Percentiles rank a stretch among this genome's conserved stretches.
Conservation (phyloP, 352 stramenopile species). For the Pythium rishiriense region DNA sequence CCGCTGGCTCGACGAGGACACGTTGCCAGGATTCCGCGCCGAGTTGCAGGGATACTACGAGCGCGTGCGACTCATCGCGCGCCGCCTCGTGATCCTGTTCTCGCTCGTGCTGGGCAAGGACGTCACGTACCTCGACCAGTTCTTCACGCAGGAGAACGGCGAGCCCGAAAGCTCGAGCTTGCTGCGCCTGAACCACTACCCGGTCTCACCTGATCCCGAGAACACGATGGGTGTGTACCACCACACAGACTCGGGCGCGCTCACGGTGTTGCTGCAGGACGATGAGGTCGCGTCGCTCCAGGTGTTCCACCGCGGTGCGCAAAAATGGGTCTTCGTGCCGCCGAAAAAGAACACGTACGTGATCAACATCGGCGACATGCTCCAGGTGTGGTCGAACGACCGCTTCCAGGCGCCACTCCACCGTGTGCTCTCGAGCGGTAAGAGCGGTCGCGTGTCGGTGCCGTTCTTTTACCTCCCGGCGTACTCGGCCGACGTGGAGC, state of each 20-base stretch:
- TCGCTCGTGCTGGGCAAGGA: slow-evolving; percentile 50
- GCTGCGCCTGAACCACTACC: slow-evolving; percentile 92
- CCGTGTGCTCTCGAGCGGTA: slow-evolving; percentile 44
- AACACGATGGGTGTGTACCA: slow-evolving; percentile 56
- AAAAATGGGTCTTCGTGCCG: slow-evolving; percentile 48
- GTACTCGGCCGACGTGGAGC: slow-evolving; percentile 59
- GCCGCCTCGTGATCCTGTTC: slow-evolving; percentile 50
- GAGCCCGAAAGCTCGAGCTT: slow-evolving; percentile 74
- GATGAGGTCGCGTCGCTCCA: slow-evolving; percentile 57
- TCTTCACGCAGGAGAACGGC: slow-evolving; percentile 34
- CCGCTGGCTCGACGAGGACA: slow-evolving; percentile 56
- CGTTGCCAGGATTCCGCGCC: slow-evolving; percentile 55
- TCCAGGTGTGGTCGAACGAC: slow-evolving; percentile 63
- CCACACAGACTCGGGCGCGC: slow-evolving; percentile 55
- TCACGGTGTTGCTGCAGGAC: slow-evolving; percentile 67
- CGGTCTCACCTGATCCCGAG: slow-evolving; percentile 44
- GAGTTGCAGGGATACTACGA: slow-evolving; percentile 41
- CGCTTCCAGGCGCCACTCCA: slow-evolving; percentile 48
- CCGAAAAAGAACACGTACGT: slow-evolving; percentile 46
- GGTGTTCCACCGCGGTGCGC: slow-evolving; percentile 46
- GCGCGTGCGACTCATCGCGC: slow-evolving; percentile 47
- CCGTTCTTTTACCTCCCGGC: slow-evolving; percentile 69
- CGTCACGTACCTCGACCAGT: slow-evolving; percentile 57
- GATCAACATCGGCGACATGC: slow-evolving; percentile 66
- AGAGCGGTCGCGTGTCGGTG: slow-evolving; percentile 38